Base-by-base conservation (phyloP, 805 yeast genomes). In the Kodamaea jinghongensis region DNA sequence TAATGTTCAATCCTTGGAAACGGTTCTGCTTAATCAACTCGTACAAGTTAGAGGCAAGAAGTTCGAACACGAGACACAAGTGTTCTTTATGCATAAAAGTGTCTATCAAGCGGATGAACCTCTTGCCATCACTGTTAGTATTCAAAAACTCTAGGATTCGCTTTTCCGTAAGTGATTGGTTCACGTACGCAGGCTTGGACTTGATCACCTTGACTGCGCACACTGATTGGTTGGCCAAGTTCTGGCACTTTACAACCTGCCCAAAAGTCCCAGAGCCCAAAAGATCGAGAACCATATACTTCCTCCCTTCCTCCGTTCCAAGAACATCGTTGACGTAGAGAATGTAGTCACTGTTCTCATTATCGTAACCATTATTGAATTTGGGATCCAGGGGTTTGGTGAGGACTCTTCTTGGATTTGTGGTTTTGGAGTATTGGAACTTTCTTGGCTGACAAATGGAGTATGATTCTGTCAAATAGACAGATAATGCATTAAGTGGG, bases 201-300 rank as follows among this genome's bases (percentile, higher is more conserved):
- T 91, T 93, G 43, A 93, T 86, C 31, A 93, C 95, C 63, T 93
- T 93, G 27, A 93, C 95, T 1, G 99, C 99, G 17, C 90, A 86
- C 14, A 91, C 78, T 46, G 87, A 91, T 56, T 88, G 93, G 33
- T 89, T 86, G 28, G 75, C 59, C 55, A 84, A 67, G 51, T 81
- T 77, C 58, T 87, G 96, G 63, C 97, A 91, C 64, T 91, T 93
- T 30, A 90, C 95, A 34, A 93, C 99, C 65, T 93, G 98, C 7
- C 99, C 99, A 71, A 93, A 93, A 1, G 99, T 90, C 2, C 99
- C 99, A 46, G 90, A 91, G 1, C 99, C 99, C 30, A 93, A 64
- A 11, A 93, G 73, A 60, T 91, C 98, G 42, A 93, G 67, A 4
- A 93, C 96, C 54, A 93, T 72, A 58, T 90, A 91, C 56, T 86